Evolutionary conservation across 345 rosid species (phyloP), one percentile per base, ranked within the genome.

Genomic region (Capsella bursapastoris): DNA sequence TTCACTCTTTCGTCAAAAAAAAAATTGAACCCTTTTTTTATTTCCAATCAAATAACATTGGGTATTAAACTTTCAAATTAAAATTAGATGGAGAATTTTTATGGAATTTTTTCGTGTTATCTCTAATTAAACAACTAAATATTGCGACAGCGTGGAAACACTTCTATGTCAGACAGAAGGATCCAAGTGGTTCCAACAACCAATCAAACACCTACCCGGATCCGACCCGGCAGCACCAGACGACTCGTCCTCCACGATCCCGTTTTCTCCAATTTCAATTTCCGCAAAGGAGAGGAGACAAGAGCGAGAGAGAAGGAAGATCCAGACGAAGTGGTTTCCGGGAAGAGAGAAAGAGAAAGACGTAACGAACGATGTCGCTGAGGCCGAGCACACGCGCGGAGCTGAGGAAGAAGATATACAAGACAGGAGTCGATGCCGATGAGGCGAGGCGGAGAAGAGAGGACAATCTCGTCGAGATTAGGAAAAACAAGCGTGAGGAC

Each of bases 391-490:
- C 89, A 29, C 85, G 89, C 51, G 79, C 88, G 55, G 88, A 89
- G 81, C 86, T 82, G 27, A 73, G 93, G 75, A 89, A 86, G 88
- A 86, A 89, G 83, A 70, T 86, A 31, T 89, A 89, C 84, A 89
- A 86, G 73, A 83, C 85, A 4, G 91, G 94, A 0, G 89, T 89
- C 27, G 94, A 89, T 40, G 94, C 85, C 50, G 94, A 89, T n/a
- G 93, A 88, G 58, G 93, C 90, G 34, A 74, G 90, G 52, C 76
- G 93, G 80, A 68, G 89, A 76, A 86, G 94, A 60, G 91, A 89
- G 77, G 91, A 89, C 81, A 89, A 89, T 55, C 80, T 89, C 82
- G 91, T 89, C 49, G 91, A 86, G 91, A 89, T 89, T 78, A 83
- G 93, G 70, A 86, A 89, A 84, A 89, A 72, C 77, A 86, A 89